A percentile compares a stretch with the other conserved stretches of the same genome.
Conservation (phyloP, 768 basidiomycete genomes). For the Daedaleopsis nitida region DNA sequence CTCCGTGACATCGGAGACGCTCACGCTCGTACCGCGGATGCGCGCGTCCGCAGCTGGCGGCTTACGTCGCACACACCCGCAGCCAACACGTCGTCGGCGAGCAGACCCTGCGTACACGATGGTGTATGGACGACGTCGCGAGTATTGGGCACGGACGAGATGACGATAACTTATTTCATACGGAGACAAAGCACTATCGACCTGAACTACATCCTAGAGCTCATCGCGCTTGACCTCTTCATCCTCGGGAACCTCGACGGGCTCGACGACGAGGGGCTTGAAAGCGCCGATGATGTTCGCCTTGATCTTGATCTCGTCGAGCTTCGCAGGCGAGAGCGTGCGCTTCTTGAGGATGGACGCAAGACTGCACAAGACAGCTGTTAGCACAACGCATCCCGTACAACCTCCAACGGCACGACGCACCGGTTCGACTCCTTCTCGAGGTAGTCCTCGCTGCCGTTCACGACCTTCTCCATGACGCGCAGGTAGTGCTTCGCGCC, state of each 20-base stretch:
- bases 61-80: no score
- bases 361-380: slow-evolving; percentile 19
- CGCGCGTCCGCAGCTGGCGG: no score
- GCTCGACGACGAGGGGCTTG: slow-evolving; percentile 29
- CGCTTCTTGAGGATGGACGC: slow-evolving; percentile 70
- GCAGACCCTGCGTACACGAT: no score
- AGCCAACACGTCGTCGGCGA: no score
- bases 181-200: neutral
- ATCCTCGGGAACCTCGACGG: slow-evolving; percentile 31
- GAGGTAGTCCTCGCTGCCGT: slow-evolving; percentile 71
- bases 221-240: slow-evolving; percentile 26
- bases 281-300: slow-evolving; percentile 82
- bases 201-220: slow-evolving; percentile 1
- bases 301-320: slow-evolving; percentile 94
- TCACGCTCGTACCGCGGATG: no score
- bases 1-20: no score
- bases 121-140: no score
- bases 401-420: slow-evolving; percentile 23
- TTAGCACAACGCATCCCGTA: slow-evolving; percentile 12
- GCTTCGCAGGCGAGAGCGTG: slow-evolving; percentile 71
- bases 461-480: slow-evolving; percentile 86
- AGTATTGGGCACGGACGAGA: neutral
- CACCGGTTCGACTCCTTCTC: slow-evolving; percentile 87
- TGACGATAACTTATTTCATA: slow-evolving; percentile 11
- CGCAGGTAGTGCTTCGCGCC: slow-evolving; percentile 79